These are phyloP conservation scores for Parsonsia alboflavescens DNA, from an alignment of 257 asterid species.

Conservation along the genomic window DNA sequence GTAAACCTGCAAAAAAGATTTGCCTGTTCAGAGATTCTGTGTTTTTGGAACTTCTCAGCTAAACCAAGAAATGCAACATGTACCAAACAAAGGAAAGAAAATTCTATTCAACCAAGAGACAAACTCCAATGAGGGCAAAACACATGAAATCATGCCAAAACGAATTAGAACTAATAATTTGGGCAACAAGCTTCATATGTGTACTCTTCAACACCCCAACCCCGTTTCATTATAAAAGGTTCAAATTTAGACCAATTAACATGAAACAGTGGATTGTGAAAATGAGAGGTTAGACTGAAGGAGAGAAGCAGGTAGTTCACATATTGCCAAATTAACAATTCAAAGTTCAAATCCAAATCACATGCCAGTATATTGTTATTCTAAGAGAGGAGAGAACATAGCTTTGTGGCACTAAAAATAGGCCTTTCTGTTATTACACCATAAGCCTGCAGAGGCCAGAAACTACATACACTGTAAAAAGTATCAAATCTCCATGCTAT, in stretches of 20 bases:
- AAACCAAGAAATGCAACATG: slow-evolving; percentile 7
- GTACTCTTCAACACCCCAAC: background rate
- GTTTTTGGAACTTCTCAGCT: background rate
- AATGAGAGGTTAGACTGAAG: background rate
- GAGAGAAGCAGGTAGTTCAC: background rate
- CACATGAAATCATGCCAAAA: background rate
- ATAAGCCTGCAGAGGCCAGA: background rate
- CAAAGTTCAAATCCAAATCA: background rate
- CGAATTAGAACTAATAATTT: background rate
- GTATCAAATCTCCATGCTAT: background rate
- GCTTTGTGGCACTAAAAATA: background rate
- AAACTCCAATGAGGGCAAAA: background rate
- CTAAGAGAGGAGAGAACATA: background rate
- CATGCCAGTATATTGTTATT: background rate
- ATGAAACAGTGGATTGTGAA: background rate
- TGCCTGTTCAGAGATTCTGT: background rate
- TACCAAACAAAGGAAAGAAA: background rate
- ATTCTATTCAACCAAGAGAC: background rate
- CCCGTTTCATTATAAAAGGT: background rate
- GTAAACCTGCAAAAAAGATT: slow-evolving; percentile 64
- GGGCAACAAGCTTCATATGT: background rate
- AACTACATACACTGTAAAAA: background rate
- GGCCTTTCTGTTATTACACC: background rate
- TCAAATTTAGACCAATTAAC: background rate
- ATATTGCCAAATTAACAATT: too few species aligned